Conservation (phyloP, 345 rosid species). For the Populus deltoides region DNA sequence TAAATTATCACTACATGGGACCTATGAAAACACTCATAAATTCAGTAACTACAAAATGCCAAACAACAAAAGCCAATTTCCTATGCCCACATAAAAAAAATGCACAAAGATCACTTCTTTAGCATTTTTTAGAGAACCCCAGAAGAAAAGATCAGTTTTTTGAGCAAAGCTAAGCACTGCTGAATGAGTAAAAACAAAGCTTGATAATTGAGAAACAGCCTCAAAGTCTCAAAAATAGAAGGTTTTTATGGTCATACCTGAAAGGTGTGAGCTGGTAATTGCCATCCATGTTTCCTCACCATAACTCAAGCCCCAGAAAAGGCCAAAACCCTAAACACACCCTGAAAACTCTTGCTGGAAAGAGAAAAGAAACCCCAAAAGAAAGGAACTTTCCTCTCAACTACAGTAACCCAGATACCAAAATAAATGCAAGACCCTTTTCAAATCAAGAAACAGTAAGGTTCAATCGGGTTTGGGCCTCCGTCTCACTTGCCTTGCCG, state of each 20-base stretch:
- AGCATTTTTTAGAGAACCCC: neutral
- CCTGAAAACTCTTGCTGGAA: neutral
- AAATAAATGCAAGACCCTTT: neutral
- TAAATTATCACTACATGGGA: neutral
- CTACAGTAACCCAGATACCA: neutral
- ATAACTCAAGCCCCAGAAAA: constrained; percentile 40
- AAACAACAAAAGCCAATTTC: neutral
- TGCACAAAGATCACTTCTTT: neutral
- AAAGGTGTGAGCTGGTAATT: constrained; percentile 90
- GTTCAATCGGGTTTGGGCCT: neutral
- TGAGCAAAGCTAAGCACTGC: neutral
- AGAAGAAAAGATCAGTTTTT: neutral
- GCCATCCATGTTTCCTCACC: constrained; percentile 99
- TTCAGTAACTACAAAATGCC: constrained; percentile 3
- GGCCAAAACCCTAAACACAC: constrained; percentile 14
- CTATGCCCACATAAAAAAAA: neutral
- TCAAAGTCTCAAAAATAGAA: constrained; percentile 2
- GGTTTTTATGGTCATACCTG: constrained; percentile 47
- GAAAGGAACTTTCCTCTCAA: neutral
- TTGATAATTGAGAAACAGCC: neutral
- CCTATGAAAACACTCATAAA: neutral
- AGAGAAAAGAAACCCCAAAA: neutral
- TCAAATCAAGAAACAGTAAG: neutral
- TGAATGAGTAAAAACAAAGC: neutral
- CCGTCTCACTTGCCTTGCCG: neutral